Evolutionary conservation across 1,139 yeast species (phyloP).

Genomic region (Yamadazyma diddensiae): DNA sequence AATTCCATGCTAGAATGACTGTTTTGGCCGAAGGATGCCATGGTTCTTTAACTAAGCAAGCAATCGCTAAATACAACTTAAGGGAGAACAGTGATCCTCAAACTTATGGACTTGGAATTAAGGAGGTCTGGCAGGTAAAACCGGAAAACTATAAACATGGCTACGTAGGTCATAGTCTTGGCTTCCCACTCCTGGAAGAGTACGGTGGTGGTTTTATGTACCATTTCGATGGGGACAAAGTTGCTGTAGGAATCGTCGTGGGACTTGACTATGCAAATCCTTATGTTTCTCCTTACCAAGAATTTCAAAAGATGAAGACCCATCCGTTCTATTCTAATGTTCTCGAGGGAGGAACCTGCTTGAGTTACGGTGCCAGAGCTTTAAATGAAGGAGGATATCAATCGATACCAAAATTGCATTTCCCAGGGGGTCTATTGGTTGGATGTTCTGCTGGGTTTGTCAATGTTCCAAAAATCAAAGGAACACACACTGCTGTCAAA

Average conservation of each 20-base stretch:
- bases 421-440: slow-evolving; percentile 94
- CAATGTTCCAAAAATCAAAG: slow-evolving; percentile 96
- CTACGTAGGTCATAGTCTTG: slow-evolving; percentile 81
- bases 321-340: slow-evolving; percentile 83
- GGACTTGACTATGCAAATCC: slow-evolving; percentile 95
- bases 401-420: slow-evolving; percentile 80
- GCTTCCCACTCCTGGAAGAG: slow-evolving; percentile 72
- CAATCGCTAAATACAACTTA: slow-evolving; percentile 63
- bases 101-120: slow-evolving; percentile 92
- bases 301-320: slow-evolving; percentile 88
- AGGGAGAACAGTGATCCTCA: slow-evolving; percentile 70
- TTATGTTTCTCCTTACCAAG: slow-evolving; percentile 91
- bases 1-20: slow-evolving; percentile 83
- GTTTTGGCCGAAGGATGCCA: slow-evolving; percentile 96
- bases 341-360: slow-evolving; percentile 84
- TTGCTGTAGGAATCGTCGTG: slow-evolving; percentile 83
- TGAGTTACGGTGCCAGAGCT: slow-evolving; percentile 93
- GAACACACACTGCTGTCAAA: slow-evolving; percentile 97
- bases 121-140: slow-evolving; percentile 96
- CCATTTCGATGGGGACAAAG: slow-evolving; percentile 92
- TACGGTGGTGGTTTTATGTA: slow-evolving; percentile 98
- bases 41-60: slow-evolving; percentile 83
- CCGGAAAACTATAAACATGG: slow-evolving; percentile 82
- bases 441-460: slow-evolving; percentile 96
- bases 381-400: slow-evolving; percentile 95